These are phyloP conservation scores for Lithocarpus polystachyus DNA, from an alignment of 306 rosid species.

Conservation along the genomic window DNA sequence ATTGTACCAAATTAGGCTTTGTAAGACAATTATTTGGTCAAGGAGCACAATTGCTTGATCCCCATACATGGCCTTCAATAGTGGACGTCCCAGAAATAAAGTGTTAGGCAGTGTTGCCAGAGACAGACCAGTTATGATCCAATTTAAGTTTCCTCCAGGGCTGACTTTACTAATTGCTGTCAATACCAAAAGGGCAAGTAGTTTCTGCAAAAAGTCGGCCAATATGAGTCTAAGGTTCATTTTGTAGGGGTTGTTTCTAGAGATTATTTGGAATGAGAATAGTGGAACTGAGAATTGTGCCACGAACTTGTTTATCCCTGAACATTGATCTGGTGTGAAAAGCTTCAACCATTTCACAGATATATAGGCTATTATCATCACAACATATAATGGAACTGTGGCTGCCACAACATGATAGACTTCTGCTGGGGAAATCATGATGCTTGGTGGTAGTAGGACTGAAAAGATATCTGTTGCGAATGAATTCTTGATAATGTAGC, in stretches of 20 bases:
- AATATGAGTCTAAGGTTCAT: constrained; percentile 70
- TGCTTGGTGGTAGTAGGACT: constrained; percentile 10
- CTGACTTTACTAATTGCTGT: constrained; percentile 45
- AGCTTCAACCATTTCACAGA: constrained; percentile 94
- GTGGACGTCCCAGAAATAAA: constrained; percentile 84
- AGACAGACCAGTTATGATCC: constrained; percentile 77
- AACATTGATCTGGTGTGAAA: constrained; percentile 88
- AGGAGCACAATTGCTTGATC: constrained; percentile 57
- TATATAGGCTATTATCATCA: constrained; percentile 79
- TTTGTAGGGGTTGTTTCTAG: constrained; percentile 69
- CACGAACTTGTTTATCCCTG: constrained; percentile 90
- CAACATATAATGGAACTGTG: constrained; percentile 78
- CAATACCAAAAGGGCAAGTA: constrained; percentile 50
- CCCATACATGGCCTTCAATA: constrained; percentile 84
- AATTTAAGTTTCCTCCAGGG: constrained; percentile 57
- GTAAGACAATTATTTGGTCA: constrained; percentile 76
- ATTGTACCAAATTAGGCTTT: constrained; percentile 90
- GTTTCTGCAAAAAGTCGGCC: constrained; percentile 69
- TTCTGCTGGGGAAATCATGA: constrained; percentile 73
- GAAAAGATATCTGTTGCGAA: constrained; percentile 25
- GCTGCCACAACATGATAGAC: constrained; percentile 78
- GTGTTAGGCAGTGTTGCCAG: constrained; percentile 91
- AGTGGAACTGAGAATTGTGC: constrained; percentile 92
- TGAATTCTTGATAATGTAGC: constrained; percentile 31
- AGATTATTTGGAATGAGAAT: constrained; percentile 77